Percentiles rank a stretch among this genome's conserved stretches.
Evolutionary conservation across 106 monocot genomes (phyloP).

Genomic region (Allium fistulosum): DNA sequence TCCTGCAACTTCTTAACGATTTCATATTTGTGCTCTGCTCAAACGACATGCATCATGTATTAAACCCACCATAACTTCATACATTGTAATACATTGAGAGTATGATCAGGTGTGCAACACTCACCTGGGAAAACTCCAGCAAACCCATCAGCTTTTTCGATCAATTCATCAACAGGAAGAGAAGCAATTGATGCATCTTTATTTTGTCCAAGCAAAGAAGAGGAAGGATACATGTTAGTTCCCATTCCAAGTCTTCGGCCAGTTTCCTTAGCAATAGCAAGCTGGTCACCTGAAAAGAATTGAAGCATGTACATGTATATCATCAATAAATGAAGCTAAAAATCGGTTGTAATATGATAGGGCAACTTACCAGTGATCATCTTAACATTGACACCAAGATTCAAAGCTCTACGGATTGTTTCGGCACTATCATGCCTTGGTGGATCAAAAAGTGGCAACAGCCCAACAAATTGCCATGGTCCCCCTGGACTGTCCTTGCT

Average conservation of each 20-base stretch:
- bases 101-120: neutral
- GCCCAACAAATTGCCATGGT: slow-evolving; percentile 51
- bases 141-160: slow-evolving; percentile 65
- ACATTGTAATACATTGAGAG: neutral
- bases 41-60: neutral
- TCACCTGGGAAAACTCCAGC: slow-evolving; percentile 70
- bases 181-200: slow-evolving; percentile 33
- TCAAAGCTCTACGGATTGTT: slow-evolving; percentile 86
- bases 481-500: slow-evolving; percentile 52
- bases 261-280: slow-evolving; percentile 63
- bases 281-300: slow-evolving; percentile 34
- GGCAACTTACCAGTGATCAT: slow-evolving; percentile 76
- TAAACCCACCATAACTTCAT: neutral
- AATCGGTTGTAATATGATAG: no score
- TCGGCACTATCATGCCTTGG: slow-evolving; percentile 96
- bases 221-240: slow-evolving; percentile 67
- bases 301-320: no score
- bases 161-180: slow-evolving; percentile 25
- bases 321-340: no score
- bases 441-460: slow-evolving; percentile 66
- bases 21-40: slow-evolving; percentile 24
- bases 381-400: slow-evolving; percentile 91
- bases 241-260: slow-evolving; percentile 67
- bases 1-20: slow-evolving; percentile 23
- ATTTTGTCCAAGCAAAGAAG: slow-evolving; percentile 36